Evolutionary conservation across 2,329 filamentous ascomycete species (phyloP), one percentile per base, ranked within the genome.

Genomic region (Ilyonectria mors-panacis): DNA sequence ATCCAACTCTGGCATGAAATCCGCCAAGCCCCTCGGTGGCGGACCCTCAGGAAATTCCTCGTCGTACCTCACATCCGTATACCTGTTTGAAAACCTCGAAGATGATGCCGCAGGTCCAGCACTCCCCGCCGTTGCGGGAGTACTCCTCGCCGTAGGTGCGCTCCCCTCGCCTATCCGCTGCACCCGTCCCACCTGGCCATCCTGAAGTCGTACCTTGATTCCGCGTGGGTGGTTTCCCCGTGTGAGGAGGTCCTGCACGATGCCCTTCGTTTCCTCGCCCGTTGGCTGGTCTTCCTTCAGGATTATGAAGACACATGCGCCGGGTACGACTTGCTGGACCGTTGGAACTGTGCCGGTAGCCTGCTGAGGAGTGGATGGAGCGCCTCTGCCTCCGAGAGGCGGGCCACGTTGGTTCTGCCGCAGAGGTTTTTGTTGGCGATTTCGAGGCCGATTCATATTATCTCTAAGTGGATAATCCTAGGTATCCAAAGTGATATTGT

Each of bases 211-310:
- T 26, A 95, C 92, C 79, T 95, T 95, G 82, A 95, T 93, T 39
- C 93, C 93, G 10, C 92, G 86, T 3, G 92, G 92, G 74, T 95
- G 93, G 72, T 95, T 89, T 28, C 92, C 92, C 1, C 88, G 84
- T 2, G 93, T 95, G 54, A 95, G 84, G 0, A 95, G 79, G 51
- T 94, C 88, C 59, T 86, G 85, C 1, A 95, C 89, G 6, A 85
- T 79, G 26, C 93, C 93, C 50, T 85, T 83, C 1, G 94, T 92
- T 73, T 93, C 90, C 51, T 87, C 86, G 7, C 93, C 93, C 0
- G 92, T 94, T 1, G 87, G 88, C 77, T 95, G 93, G 79, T 95
- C 93, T 67, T 87, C 85, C 75, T 95, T 95, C 35, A 94, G 85
- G 1, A 95, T 85, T 62, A 95, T 93, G 55, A 90, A 92, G 59